phyloP scores from a whole-genome alignment of 768 basidiomycete species.

The Mycena olivaceomarginata region DNA sequence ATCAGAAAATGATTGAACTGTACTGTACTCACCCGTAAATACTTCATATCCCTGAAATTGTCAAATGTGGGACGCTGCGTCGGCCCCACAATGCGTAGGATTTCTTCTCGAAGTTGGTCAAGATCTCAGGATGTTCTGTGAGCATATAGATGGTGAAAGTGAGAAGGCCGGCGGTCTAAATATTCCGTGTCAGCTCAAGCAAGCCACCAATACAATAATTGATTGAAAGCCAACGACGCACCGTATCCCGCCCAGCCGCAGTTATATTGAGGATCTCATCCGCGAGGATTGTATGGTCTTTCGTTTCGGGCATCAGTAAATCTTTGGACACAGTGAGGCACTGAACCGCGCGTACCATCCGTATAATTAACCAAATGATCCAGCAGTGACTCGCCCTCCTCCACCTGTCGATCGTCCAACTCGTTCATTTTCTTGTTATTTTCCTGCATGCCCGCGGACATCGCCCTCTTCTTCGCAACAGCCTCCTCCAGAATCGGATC shows the following conservation, averaged over 20 bases:
- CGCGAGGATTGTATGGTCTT: slow-evolving; percentile 63
- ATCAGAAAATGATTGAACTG: too few species aligned
- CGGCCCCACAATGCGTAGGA: slow-evolving; percentile 66
- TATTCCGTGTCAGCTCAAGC: background rate
- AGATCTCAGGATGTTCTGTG: slow-evolving; percentile 68
- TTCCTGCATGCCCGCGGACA: slow-evolving; percentile 10
- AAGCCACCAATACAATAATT: background rate
- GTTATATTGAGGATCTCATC: slow-evolving; percentile 68
- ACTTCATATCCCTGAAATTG: slow-evolving; percentile 75
- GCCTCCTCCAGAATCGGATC: slow-evolving; percentile 72
- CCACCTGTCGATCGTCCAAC: slow-evolving; percentile 56
- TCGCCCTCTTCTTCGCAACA: slow-evolving; percentile 58
- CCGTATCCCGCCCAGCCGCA: slow-evolving; percentile 68
- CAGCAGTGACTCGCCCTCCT: slow-evolving; percentile 68
- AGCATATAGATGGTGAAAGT: slow-evolving; percentile 76
- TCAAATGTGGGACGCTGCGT: slow-evolving; percentile 70
- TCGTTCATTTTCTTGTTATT: slow-evolving; percentile 47
- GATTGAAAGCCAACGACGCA: slow-evolving; percentile 27
- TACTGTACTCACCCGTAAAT: slow-evolving; percentile 63
- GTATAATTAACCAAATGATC: slow-evolving; percentile 74
- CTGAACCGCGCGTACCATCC: slow-evolving; percentile 59
- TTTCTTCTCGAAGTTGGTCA: slow-evolving; percentile 69
- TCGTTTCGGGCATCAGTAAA: background rate
- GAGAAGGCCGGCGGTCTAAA: slow-evolving; percentile 68
- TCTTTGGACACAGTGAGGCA: too few species aligned